Base-by-base conservation (phyloP, 306 rosid species). In the Crotalaria pallida region DNA sequence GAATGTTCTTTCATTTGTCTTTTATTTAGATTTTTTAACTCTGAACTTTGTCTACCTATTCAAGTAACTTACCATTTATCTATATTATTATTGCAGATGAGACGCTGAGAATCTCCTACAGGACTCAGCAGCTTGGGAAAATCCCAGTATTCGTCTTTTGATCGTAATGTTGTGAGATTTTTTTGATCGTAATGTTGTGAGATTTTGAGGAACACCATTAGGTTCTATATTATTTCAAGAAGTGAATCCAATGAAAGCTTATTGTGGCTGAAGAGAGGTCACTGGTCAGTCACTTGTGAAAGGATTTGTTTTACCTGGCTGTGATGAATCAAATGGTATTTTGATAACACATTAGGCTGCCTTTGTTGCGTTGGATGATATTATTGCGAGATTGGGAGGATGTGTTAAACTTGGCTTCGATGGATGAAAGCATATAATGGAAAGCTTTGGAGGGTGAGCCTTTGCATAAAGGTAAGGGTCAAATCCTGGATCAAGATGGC, bases 71-170 rank as follows among this genome's bases (percentile, higher is more conserved):
- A n/a, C 56, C 47, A 44, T 70, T 68, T 59, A 43, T 78, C 73
- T 53, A 65, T 67, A 34, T 70, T 69, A 16, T 67, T 58, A 58
- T 78, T 84, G 85, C 89, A 88, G 91, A 77, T 81, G 72, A 47
- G 69, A 59, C 67, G 49, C 77, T 69, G 53, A 56, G 51, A 76
- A 55, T 29, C 44, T 49, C 64, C 53, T 49, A 61, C 9, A 19
- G 66, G 74, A 56, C 52, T 31, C 18, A 22, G 53, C 55, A 70
- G 67, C 21, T n/a, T 38, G 38, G 61, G 9, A 19, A 59, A 60
- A 53, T 10, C 29, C 59, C 58, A 17, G 11, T 16, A 29, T 16
- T 7, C 16, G 10, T 17, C 47, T 58, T 64, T 59, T 58, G 66
- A 22, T 50, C 58, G 31, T 15, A 50, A 7, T 11, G 7, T 26